Conservation (phyloP, 805 yeast genomes). For the Clavispora asparagi region DNA sequence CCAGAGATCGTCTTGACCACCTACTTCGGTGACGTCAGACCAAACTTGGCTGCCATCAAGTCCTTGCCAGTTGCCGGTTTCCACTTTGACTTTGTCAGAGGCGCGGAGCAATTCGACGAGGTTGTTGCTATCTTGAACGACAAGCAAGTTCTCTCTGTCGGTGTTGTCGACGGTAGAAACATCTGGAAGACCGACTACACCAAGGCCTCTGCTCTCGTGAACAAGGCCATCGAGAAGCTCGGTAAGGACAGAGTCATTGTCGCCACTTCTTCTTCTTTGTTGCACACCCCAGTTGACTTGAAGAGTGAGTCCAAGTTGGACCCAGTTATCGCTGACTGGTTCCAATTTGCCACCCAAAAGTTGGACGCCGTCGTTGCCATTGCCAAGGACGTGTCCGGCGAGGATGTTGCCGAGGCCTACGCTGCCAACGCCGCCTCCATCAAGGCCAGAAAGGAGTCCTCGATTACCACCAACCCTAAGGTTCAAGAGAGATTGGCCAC, state of each 20-base stretch:
- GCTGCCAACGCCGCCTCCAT: slow-evolving; percentile 85
- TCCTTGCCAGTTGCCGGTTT: slow-evolving; percentile 88
- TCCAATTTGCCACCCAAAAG: slow-evolving; percentile 98
- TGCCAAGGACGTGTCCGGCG: slow-evolving; percentile 83
- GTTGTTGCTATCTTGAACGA: slow-evolving; percentile 62
- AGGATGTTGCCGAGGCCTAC: slow-evolving; percentile 69
- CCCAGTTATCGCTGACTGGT: slow-evolving; percentile 92
- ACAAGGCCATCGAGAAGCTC: slow-evolving; percentile 76
- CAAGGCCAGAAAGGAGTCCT: slow-evolving; percentile 78
- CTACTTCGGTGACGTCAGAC: slow-evolving; percentile 98
- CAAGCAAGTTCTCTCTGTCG: slow-evolving; percentile 83
- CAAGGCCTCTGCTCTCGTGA: slow-evolving; percentile 76
- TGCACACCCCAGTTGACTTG: slow-evolving; percentile 98
- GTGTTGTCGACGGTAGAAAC: slow-evolving; percentile 98
- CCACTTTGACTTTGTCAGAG: slow-evolving; percentile 96
- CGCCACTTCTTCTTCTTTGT: slow-evolving; percentile 92
- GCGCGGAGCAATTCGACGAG: slow-evolving; percentile 90
- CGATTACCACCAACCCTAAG: slow-evolving; percentile 84
- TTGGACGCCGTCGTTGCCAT: slow-evolving; percentile 84
- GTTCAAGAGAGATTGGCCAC: slow-evolving; percentile 84
- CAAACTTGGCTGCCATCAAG: slow-evolving; percentile 87
- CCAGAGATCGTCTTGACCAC: slow-evolving; percentile 84
- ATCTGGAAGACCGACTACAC: slow-evolving; percentile 97
- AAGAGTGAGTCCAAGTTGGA: slow-evolving; percentile 87
- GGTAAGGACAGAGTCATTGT: slow-evolving; percentile 85